Base-by-base conservation (phyloP, 306 rosid species). In the Astragalus membranaceus region DNA sequence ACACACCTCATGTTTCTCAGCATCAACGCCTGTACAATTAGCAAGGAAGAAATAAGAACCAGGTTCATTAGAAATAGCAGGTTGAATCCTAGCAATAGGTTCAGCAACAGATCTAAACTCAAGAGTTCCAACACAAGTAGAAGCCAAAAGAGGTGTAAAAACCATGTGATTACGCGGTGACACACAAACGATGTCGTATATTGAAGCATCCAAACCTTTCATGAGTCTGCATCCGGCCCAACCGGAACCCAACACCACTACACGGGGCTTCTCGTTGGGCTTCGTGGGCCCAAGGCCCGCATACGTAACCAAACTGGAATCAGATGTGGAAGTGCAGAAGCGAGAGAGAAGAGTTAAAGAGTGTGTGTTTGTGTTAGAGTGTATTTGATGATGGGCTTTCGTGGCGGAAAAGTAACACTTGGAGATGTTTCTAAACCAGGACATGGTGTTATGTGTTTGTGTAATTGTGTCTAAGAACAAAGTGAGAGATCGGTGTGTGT, bases 81-180 rank as follows among this genome's bases (percentile, higher is more conserved):
- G 97, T 63, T 94, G 99, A 79, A 94, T 94, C 87, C 95, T 81
- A 1, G 73, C 88, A 63, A 94, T 76, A 16, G 99, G 97, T 72
- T 94, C 99, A 3, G 99, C 95, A 6, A 94, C 97, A 20, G 96
- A 84, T 82, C 97, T 77, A 58, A 94, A 91, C 75, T 94, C 99
- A 44, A 91, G 88, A 12, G 99, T 94, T 11, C 99, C 99, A 30
- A 94, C 99, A 11, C 99, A 94, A 0, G 99, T 94, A 11, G 99
- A 94, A 48, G 99, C 99, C 83, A 94, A 74, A 35, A 94, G 84
- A 17, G 99, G 99, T 4, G 99, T 94, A 77, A 94, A 91, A 2
- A 94, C 99, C 99, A 94, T 94, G 69, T 94, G 99, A 30, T 94
- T 94, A 42, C 99, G 84, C 39, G 97, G 99, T 5, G 99, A 91